These are phyloP conservation scores for Fusarium albidum DNA, from an alignment of 2,329 filamentous ascomycete genomes.

Conservation along the genomic window DNA sequence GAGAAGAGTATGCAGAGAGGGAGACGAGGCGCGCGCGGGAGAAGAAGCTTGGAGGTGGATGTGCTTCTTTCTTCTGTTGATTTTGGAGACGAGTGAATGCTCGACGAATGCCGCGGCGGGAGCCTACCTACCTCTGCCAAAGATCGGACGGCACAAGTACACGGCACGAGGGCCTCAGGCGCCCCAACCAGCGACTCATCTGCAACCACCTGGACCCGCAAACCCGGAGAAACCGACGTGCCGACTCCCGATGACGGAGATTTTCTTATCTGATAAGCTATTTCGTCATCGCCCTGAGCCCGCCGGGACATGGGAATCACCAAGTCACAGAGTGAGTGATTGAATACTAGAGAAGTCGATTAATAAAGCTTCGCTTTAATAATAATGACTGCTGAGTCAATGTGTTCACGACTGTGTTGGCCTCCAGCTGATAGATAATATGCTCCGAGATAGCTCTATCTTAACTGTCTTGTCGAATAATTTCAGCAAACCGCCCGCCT, in stretches of 20 bases:
- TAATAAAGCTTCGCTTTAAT: no score
- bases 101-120: constrained; percentile 31
- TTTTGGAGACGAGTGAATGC: constrained; percentile 35
- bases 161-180: constrained; percentile 26
- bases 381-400: no score
- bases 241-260: constrained; percentile 33
- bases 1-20: constrained; percentile 29
- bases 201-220: constrained; percentile 19
- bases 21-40: constrained; percentile 37
- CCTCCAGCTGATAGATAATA: no score
- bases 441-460: no score
- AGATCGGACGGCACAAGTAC: background rate
- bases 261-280: constrained; percentile 37
- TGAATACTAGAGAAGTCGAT: no score
- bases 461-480: no score
- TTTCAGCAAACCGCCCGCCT: no score
- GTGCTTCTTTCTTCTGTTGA: constrained; percentile 26
- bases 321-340: no score
- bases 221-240: constrained; percentile 37
- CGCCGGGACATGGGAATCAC: background rate
- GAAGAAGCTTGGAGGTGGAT: constrained; percentile 31
- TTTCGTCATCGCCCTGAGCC: constrained; percentile 33
- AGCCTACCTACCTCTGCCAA: constrained; percentile 9
- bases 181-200: constrained; percentile 20
- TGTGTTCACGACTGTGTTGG: no score